These are phyloP conservation scores for Cronartium quercuum DNA, from an alignment of 1,284 basidiomycete species.

Conservation along the genomic window DNA sequence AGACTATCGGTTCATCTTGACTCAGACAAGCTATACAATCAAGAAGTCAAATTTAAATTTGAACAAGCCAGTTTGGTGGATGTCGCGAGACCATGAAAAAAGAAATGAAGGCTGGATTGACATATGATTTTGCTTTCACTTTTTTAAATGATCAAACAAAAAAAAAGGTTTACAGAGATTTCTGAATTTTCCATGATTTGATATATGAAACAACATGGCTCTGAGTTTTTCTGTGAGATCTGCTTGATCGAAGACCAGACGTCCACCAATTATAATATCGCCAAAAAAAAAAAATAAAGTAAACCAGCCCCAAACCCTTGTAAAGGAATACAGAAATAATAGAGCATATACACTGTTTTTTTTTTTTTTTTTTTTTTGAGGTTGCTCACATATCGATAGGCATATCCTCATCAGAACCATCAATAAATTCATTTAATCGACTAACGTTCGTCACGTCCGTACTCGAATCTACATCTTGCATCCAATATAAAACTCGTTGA, in stretches of 20 bases:
- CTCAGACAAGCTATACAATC: not conserved
- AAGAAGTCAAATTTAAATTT: not conserved
- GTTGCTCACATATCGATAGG: conserved; percentile 39
- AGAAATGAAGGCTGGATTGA: too few species aligned
- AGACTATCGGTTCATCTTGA: not conserved
- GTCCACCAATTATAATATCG: not conserved
- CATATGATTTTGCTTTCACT: too few species aligned
- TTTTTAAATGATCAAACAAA: too few species aligned
- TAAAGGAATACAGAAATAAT: not conserved
- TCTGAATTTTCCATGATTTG: too few species aligned
- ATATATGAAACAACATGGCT: not conserved
- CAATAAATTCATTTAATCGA: conserved; percentile 46
- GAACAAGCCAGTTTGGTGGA: too few species aligned
- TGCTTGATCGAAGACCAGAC: not conserved
- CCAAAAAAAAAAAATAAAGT: not conserved
- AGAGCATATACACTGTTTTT: too few species aligned
- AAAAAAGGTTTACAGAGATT: too few species aligned
- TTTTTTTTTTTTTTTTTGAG: too few species aligned
- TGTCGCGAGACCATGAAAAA: too few species aligned
- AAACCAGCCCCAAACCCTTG: too few species aligned
- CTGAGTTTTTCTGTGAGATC: not conserved
- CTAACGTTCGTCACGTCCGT: conserved; percentile 36
- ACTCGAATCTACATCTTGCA: conserved; percentile 43
- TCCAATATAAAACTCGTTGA: conserved; percentile 47
- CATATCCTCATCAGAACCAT: conserved; percentile 40